Percentiles rank a stretch among this genome's conserved stretches.
These are phyloP conservation scores for Emericellopsis atlantica DNA, from an alignment of 2,329 filamentous ascomycete species.

Conservation along the genomic window DNA sequence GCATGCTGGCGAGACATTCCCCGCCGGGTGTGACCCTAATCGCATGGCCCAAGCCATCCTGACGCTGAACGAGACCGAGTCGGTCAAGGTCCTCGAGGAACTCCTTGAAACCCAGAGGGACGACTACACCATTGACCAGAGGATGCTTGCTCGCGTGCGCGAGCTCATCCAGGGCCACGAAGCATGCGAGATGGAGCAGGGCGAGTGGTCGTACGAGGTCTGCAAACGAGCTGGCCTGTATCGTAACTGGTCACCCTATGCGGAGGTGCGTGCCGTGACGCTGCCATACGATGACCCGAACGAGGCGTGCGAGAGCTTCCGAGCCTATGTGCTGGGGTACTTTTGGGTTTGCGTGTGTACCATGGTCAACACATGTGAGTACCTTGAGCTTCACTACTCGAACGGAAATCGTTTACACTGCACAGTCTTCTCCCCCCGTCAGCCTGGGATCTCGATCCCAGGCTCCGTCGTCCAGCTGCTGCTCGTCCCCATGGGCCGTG, in stretches of 20 bases:
- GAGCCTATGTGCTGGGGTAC: constrained; percentile 13
- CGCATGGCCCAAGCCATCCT: constrained; percentile 10
- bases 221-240: constrained; percentile 11
- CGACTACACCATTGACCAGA: constrained; percentile 14
- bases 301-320: constrained; percentile 13
- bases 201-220: constrained; percentile 13
- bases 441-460: constrained; percentile 10
- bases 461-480: constrained; percentile 27
- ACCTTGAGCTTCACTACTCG: neutral
- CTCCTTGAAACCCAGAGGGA: constrained; percentile 9
- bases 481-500: constrained; percentile 24
- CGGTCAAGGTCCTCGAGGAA: constrained; percentile 4
- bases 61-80: constrained; percentile 10
- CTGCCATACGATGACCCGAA: constrained; percentile 13
- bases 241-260: constrained; percentile 12
- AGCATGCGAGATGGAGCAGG: constrained; percentile 12
- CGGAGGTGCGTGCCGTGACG: constrained; percentile 13
- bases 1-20: constrained; percentile 13
- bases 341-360: constrained; percentile 13
- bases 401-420: neutral
- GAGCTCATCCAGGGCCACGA: constrained; percentile 11
- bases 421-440: constrained; percentile 4
- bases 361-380: constrained; percentile 6
- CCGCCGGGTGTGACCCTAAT: constrained; percentile 11
- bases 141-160: constrained; percentile 7